Conservation (phyloP, 345 rosid genomes). For the Combretum micranthum region DNA sequence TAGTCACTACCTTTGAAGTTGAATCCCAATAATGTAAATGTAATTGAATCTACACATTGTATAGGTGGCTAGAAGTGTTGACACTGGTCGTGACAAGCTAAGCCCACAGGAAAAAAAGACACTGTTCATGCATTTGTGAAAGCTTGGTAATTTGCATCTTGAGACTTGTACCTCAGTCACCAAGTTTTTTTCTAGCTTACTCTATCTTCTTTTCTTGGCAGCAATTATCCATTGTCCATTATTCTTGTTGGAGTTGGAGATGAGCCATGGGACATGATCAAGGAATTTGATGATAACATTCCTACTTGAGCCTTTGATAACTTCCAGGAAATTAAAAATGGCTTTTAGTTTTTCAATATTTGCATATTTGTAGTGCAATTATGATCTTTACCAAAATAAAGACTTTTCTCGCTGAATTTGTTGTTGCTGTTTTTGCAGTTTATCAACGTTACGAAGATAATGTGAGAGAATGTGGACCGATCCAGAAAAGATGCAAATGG, state of each 20-base stretch:
- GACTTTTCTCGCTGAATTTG: not conserved
- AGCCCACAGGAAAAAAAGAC: slow-evolving; percentile 38
- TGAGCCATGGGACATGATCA: slow-evolving; percentile 55
- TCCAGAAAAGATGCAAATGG: slow-evolving; percentile 42
- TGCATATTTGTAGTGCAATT: not conserved
- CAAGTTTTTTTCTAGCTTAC: not conserved
- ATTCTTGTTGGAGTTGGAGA: slow-evolving; percentile 48
- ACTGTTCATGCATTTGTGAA: slow-evolving; percentile 46
- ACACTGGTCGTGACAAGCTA: slow-evolving; percentile 29
- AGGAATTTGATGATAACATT: slow-evolving; percentile 50
- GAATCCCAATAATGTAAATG: not conserved
- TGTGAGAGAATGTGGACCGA: slow-evolving; percentile 28
- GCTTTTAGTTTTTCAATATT: not conserved
- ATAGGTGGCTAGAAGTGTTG: slow-evolving; percentile 44
- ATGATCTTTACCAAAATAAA: not conserved
- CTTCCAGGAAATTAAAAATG: slow-evolving; percentile 28
- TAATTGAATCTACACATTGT: not conserved
- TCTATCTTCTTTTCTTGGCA: slow-evolving; percentile 13
- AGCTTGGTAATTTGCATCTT: slow-evolving; percentile 31
- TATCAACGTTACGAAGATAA: slow-evolving; percentile 46
- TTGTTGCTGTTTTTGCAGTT: slow-evolving; percentile 19
- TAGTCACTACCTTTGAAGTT: not conserved
- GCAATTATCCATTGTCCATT: slow-evolving; percentile 42
- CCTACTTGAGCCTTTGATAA: slow-evolving; percentile 49
- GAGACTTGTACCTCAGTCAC: not conserved